These are phyloP conservation scores for Calonectria fujianensis DNA, from an alignment of 2,329 filamentous ascomycete genomes.

Conservation along the genomic window DNA sequence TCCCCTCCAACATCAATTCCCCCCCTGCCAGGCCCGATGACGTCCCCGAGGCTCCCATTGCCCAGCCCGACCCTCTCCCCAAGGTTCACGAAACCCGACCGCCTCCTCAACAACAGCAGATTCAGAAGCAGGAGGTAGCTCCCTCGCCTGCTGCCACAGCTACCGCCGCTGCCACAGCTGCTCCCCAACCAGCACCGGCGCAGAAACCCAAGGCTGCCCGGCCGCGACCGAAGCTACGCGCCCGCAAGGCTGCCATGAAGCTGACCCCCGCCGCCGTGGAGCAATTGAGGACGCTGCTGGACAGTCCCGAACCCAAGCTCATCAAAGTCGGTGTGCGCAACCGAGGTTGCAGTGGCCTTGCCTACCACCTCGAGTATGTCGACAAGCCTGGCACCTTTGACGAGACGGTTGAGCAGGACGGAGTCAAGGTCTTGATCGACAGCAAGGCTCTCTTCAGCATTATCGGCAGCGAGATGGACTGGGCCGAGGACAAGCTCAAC, in stretches of 20 bases:
- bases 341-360: conserved; percentile 92
- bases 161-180: conserved; percentile 59
- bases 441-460: conserved; percentile 98
- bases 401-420: conserved; percentile 95
- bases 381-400: conserved; percentile 93
- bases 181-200: conserved; percentile 73
- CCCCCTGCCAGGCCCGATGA: conserved; percentile 65
- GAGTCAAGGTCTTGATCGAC: conserved; percentile 95
- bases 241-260: conserved; percentile 93
- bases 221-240: conserved; percentile 64
- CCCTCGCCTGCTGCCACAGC: conserved; percentile 47
- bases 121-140: conserved; percentile 41
- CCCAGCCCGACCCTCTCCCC: conserved; percentile 67
- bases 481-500: conserved; percentile 96
- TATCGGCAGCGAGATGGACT: conserved; percentile 99
- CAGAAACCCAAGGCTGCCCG: conserved; percentile 75
- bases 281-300: conserved; percentile 84
- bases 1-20: conserved; percentile 65
- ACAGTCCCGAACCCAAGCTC: conserved; percentile 91
- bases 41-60: conserved; percentile 68
- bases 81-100: conserved; percentile 72
- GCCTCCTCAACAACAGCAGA: conserved; percentile 56
- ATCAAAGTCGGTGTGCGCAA: conserved; percentile 97
- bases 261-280: conserved; percentile 87
- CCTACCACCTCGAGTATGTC: conserved; percentile 96